A percentile compares a stretch with the other conserved stretches of the same genome.
These are phyloP conservation scores for Fusarium sarcochroum DNA, from an alignment of 2,329 filamentous ascomycete genomes.

Conservation along the genomic window DNA sequence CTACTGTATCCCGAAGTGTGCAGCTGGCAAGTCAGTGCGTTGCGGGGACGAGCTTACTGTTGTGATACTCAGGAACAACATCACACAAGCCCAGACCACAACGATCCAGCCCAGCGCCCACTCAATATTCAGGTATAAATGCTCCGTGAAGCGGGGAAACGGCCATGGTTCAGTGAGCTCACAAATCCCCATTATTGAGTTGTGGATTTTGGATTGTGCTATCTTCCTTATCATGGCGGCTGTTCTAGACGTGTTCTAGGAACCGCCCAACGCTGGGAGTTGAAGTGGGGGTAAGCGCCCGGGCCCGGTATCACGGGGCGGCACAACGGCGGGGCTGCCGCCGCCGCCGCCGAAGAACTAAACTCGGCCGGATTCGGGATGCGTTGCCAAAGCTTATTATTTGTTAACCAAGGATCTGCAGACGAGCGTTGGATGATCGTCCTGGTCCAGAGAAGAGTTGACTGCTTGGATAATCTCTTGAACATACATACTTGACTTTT, in stretches of 20 bases:
- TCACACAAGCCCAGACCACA: neutral
- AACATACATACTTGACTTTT: neutral
- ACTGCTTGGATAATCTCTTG: neutral
- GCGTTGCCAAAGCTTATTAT: neutral
- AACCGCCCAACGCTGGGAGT: neutral
- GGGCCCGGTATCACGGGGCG: constrained; percentile 14
- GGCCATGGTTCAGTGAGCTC: neutral
- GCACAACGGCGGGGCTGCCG: constrained; percentile 33
- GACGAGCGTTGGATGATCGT: neutral
- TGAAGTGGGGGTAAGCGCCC: constrained; percentile 10
- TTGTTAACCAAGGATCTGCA: constrained; percentile 3
- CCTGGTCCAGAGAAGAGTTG: neutral
- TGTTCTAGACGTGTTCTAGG: constrained; percentile 6
- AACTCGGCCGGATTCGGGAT: constrained; percentile 13
- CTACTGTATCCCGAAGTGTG: neutral
- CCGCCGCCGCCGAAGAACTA: neutral
- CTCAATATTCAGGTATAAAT: neutral
- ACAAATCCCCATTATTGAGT: neutral
- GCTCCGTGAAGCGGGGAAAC: neutral
- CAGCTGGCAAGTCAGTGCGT: neutral
- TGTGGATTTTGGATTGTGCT: neutral
- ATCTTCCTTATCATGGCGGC: constrained; percentile 1
- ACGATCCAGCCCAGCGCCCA: neutral
- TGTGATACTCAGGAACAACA: constrained; percentile 8
- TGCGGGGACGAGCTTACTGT: neutral